Conservation (phyloP, 495 filamentous ascomycete species). For the Saxophila tyrrhenica region DNA sequence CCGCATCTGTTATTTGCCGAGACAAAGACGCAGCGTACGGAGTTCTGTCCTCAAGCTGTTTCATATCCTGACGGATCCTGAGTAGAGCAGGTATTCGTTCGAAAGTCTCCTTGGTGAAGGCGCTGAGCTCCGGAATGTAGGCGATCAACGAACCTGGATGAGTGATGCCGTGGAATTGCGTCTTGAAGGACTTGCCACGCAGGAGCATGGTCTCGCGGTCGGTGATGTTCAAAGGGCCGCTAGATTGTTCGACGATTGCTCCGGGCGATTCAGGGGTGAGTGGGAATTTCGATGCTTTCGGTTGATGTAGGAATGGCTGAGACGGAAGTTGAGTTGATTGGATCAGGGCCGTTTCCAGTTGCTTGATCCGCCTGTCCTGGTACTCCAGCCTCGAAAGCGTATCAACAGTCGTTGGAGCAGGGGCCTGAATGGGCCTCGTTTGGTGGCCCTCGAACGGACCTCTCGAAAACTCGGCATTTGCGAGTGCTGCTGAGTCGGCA, state of each 20-base stretch:
- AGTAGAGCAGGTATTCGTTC: slow-evolving; percentile 8
- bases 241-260: not conserved
- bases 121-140: slow-evolving; percentile 16
- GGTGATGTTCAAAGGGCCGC: not conserved
- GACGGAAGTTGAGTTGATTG: not conserved
- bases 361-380: slow-evolving; percentile 15
- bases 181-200: slow-evolving; percentile 19
- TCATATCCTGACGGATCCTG: slow-evolving; percentile 13
- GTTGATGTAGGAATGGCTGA: not conserved
- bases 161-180: slow-evolving; percentile 16
- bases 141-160: slow-evolving; percentile 6
- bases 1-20: not conserved
- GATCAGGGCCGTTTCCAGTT: slow-evolving; percentile 12
- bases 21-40: slow-evolving; percentile 2
- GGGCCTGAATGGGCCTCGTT: slow-evolving; percentile 5
- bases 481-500: not conserved
- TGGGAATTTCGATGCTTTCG: slow-evolving; percentile 2
- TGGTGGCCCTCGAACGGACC: slow-evolving; percentile 4
- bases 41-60: slow-evolving; percentile 10
- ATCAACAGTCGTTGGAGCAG: slow-evolving; percentile 1
- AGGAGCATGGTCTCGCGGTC: slow-evolving; percentile 13
- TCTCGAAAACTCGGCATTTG: not conserved
- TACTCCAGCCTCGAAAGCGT: slow-evolving; percentile 15
- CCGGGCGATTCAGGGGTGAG: slow-evolving; percentile 13
- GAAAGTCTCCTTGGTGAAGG: slow-evolving; percentile 16